Base-by-base conservation (phyloP, 345 rosid genomes). In the Luvunga scandens region DNA sequence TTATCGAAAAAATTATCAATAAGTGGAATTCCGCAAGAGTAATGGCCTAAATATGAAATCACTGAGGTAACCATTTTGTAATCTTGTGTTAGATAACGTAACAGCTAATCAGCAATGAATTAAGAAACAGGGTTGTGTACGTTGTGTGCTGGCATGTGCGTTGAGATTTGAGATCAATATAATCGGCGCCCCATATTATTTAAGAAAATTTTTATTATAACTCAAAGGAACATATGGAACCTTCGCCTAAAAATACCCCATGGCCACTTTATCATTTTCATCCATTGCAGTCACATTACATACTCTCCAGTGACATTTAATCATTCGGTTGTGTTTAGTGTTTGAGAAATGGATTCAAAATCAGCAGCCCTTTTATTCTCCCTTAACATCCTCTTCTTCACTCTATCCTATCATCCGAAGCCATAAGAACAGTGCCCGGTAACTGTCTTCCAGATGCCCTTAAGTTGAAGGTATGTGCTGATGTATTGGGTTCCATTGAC, bases 301-400 rank as follows among this genome's bases (percentile, higher is more conserved):
- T 18, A 3, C 48, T 42, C 48, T 42, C 48, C 48, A 2, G 12
- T 12, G 56, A 14, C 22, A 16, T 50, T 16, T 50, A 14, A 50
- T 50, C 4, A 50, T 50, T 16, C 16, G 21, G 56, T 50, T 10
- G 13, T 12, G 12, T 12, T 13, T 28, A 28, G 18, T 61, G 18
- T 61, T 25, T 9, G 65, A 61, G 66, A 63, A 27, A 63, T 63
- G 66, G 66, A 36, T 63, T 63, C 34, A 63, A 63, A 63, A 13
- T 63, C 22, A 25, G 28, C 33, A 27, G 65, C 65, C 10, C 19
- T 60, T 61, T 21, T 63, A 13, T 22, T 28, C 19, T 63, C 36
- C 83, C 80, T 73, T 28, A 65, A 33, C 6, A 31, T 63, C 34
- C 19, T 63, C 2, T n/a, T 28, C 66, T 28, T 63, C 66, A 16